Evolutionary conservation across 2,329 filamentous ascomycete species (phyloP).

Genomic region (Diaporthe sp.): DNA sequence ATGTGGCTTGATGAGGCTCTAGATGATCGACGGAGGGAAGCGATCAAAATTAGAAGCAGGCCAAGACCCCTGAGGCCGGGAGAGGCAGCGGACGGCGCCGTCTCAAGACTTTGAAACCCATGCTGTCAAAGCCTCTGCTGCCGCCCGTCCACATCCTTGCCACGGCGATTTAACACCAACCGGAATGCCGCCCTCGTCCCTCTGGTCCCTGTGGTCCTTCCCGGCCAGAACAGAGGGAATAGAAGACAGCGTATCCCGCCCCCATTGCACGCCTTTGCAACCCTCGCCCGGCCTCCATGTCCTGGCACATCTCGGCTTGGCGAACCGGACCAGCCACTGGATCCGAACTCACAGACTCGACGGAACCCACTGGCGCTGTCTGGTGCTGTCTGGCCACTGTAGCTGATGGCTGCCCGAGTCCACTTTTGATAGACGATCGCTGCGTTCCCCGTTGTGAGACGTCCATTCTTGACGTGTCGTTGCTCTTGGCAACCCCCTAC

Average conservation of each 20-base stretch:
- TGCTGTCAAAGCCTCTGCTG: conserved; percentile 20
- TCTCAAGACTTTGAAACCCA: conserved; percentile 20
- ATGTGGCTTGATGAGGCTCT: conserved; percentile 34
- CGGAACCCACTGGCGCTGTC: neutral
- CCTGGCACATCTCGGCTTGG: conserved; percentile 17
- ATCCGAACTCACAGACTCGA: conserved; percentile 19
- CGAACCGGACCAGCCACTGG: conserved; percentile 30
- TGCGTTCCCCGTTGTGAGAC: neutral
- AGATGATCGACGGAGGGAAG: conserved; percentile 30
- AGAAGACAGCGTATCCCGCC: neutral
- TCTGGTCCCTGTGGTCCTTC: neutral
- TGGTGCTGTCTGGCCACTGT: neutral
- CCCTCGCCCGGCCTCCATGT: conserved; percentile 1
- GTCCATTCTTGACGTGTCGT: conserved; percentile 33
- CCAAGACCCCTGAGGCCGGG: conserved; percentile 29
- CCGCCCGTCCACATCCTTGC: conserved; percentile 7
- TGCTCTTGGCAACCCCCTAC: conserved; percentile 26
- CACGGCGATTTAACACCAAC: conserved; percentile 14
- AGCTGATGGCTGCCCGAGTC: conserved; percentile 28
- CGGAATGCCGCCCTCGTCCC: conserved; percentile 9
- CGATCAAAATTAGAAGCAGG: conserved; percentile 28
- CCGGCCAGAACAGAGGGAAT: neutral
- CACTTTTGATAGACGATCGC: conserved; percentile 31
- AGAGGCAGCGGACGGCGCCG: conserved; percentile 31
- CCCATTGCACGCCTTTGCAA: too few species aligned